phyloP scores from a whole-genome alignment of 2,329 filamentous ascomycete genomes.

The Zymoseptoria tritici region DNA sequence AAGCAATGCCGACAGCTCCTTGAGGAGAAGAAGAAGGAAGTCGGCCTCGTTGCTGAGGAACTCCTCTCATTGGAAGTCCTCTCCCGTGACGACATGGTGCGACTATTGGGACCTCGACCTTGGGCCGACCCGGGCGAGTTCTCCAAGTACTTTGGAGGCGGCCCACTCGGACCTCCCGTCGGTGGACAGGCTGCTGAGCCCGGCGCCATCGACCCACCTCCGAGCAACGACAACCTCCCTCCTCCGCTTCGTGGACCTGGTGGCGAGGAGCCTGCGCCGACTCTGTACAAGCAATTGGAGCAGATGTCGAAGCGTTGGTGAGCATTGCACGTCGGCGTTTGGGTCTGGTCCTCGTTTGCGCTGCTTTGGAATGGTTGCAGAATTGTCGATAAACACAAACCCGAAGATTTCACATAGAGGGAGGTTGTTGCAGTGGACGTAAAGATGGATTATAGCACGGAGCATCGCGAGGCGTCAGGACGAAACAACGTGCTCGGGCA shows the following conservation, averaged over 20 bases:
- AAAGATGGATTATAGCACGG: not conserved
- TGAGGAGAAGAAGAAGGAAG: slow-evolving; percentile 75
- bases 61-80: slow-evolving; percentile 86
- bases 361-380: not conserved
- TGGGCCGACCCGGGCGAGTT: slow-evolving; percentile 86
- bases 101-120: slow-evolving; percentile 74
- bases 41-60: slow-evolving; percentile 88
- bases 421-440: not conserved
- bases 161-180: slow-evolving; percentile 10
- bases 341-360: not conserved
- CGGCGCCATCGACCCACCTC: slow-evolving; percentile 10
- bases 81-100: slow-evolving; percentile 82
- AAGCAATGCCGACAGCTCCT: slow-evolving; percentile 80
- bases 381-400: not conserved
- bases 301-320: slow-evolving; percentile 14
- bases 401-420: not conserved
- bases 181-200: slow-evolving; percentile 9
- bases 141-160: slow-evolving; percentile 72
- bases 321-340: not conserved
- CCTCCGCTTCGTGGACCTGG: slow-evolving; percentile 17
- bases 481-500: not conserved
- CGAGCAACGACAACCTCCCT: slow-evolving; percentile 12
- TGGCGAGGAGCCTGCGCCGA: slow-evolving; percentile 20
- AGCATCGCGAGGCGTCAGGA: not conserved
- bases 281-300: slow-evolving; percentile 22